Conservation (phyloP, 2,329 filamentous ascomycete species). For the Alternaria ethzedia region DNA sequence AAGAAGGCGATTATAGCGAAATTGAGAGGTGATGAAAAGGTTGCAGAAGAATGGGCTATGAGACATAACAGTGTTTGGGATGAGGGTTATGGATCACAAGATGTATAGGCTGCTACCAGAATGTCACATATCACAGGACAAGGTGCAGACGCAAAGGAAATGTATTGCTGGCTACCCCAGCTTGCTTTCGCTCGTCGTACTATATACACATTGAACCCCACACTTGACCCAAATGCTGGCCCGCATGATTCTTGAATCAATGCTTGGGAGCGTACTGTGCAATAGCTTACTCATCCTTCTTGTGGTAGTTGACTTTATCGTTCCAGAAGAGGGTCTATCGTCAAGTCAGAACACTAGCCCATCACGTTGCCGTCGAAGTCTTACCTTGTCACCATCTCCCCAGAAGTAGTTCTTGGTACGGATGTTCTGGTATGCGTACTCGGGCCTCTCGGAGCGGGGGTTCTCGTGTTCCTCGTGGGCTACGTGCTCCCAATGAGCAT, state of each 20-base stretch:
- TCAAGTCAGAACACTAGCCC: background rate
- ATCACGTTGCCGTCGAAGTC: conserved; percentile 21
- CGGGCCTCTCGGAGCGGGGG: conserved; percentile 85
- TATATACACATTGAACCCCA: conserved; percentile 29
- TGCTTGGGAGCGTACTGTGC: conserved; percentile 6
- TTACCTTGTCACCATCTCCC: conserved; percentile 94
- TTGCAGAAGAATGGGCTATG: conserved; percentile 47
- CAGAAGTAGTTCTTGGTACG: conserved; percentile 94
- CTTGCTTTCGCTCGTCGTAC: conserved; percentile 26
- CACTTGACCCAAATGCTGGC: conserved; percentile 5
- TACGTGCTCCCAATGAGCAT: conserved; percentile 97
- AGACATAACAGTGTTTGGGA: conserved; percentile 46
- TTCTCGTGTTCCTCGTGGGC: conserved; percentile 63
- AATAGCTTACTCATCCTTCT: conserved; percentile 70
- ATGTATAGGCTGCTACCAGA: background rate
- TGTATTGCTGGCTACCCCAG: conserved; percentile 38
- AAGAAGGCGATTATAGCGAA: conserved; percentile 83
- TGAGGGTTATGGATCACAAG: conserved; percentile 19
- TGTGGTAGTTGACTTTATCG: conserved; percentile 93
- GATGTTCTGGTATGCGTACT: conserved; percentile 99
- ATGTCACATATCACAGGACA: background rate
- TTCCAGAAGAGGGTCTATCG: conserved; percentile 76
- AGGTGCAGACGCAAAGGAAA: conserved; percentile 38
- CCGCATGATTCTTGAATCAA: conserved; percentile 2
- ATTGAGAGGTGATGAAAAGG: conserved; percentile 57